These are phyloP conservation scores for Erigeron canadensis DNA, from an alignment of 129 eudicot species.

Conservation along the genomic window DNA sequence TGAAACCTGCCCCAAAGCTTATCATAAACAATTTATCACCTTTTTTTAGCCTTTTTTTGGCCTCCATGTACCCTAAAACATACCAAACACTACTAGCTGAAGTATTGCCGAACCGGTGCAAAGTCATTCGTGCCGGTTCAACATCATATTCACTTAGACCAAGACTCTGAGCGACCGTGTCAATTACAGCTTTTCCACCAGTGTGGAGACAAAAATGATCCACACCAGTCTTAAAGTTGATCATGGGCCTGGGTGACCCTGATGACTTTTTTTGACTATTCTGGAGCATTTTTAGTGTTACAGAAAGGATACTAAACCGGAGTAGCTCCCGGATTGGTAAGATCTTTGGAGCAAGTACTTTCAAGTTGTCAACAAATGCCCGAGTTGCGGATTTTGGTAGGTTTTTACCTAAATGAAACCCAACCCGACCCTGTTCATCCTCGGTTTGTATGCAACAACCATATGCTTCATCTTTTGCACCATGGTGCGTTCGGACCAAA, in stretches of 20 bases:
- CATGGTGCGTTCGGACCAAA: conserved; percentile 77
- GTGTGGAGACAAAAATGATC: conserved; percentile 43
- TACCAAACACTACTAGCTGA: conserved; percentile 57
- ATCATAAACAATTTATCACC: conserved; percentile 51
- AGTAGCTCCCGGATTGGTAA: conserved; percentile 63
- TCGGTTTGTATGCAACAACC: conserved; percentile 59
- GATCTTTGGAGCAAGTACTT: conserved; percentile 60
- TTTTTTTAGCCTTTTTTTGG: conserved; percentile 42
- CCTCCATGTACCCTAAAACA: conserved; percentile 63
- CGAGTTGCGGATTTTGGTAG: conserved; percentile 85
- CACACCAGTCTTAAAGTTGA: conserved; percentile 38
- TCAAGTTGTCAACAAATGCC: conserved; percentile 67
- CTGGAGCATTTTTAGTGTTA: not conserved
- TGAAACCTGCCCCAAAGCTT: conserved; percentile 55
- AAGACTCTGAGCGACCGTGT: conserved; percentile 34
- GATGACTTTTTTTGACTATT: not conserved
- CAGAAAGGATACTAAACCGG: conserved; percentile 32
- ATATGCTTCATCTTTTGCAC: conserved; percentile 68
- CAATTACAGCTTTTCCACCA: conserved; percentile 58
- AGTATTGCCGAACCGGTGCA: conserved; percentile 55
- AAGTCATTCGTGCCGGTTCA: conserved; percentile 54
- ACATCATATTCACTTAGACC: conserved; percentile 40
- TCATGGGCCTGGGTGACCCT: conserved; percentile 18
- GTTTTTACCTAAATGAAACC: conserved; percentile 62
- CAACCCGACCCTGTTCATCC: conserved; percentile 57